Percentiles rank a stretch among this genome's conserved stretches.
These are phyloP conservation scores for Hemileccinum rubropunctum DNA, from an alignment of 768 basidiomycete genomes.

Conservation along the genomic window DNA sequence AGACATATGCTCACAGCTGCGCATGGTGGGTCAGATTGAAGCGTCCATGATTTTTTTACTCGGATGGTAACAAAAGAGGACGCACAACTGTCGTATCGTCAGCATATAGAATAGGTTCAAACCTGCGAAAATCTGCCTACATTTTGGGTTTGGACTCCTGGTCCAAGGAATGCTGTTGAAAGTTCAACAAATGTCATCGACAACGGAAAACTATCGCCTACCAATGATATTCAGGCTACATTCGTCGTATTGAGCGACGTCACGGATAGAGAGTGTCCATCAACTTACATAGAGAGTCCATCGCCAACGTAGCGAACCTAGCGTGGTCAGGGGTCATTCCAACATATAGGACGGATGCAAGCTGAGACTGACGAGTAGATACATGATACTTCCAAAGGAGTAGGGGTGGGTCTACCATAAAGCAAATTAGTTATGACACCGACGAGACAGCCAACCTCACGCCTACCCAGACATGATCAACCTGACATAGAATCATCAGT, in stretches of 20 bases:
- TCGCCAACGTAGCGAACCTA: constrained; percentile 28
- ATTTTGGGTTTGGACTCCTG: not conserved
- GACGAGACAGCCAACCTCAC: not conserved
- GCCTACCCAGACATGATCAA: constrained; percentile 21
- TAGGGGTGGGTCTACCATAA: constrained; percentile 2
- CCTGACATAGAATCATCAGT: constrained; percentile 1
- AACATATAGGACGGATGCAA: not conserved
- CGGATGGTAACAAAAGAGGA: not conserved
- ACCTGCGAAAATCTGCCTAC: constrained; percentile 4
- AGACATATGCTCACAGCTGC: constrained; percentile 14
- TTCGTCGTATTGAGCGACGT: not conserved
- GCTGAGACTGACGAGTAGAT: constrained; percentile 17
- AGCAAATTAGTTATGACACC: not conserved
- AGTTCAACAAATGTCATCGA: not conserved
- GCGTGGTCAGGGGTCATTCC: not conserved
- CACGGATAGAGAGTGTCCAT: not conserved
- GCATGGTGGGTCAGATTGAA: not conserved
- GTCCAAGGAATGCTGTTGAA: constrained; percentile 14
- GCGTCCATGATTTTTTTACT: not conserved
- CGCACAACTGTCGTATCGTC: constrained; percentile 15
- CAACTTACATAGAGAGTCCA: constrained; percentile 16
- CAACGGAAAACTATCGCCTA: not conserved
- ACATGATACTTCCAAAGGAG: constrained; percentile 17
- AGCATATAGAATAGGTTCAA: not conserved
- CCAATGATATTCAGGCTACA: constrained; percentile 15